A percentile compares a stretch with the other conserved stretches of the same genome.
Conservation (phyloP, 495 filamentous ascomycete species). For the Oidiodendron maius region DNA sequence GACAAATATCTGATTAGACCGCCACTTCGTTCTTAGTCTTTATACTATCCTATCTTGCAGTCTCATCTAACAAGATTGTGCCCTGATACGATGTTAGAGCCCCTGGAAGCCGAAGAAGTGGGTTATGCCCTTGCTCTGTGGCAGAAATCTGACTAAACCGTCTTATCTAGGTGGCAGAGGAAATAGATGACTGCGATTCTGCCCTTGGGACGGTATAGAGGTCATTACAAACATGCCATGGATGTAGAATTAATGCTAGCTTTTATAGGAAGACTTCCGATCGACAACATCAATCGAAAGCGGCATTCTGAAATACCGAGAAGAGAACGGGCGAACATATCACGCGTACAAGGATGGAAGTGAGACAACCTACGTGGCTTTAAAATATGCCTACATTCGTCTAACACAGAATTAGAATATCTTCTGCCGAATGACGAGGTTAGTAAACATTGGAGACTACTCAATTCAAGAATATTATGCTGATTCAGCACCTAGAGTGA, state of each 20-base stretch:
- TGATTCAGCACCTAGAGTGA: not conserved
- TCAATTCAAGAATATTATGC: not conserved
- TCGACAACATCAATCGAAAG: slow-evolving; percentile 21
- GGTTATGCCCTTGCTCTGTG: too few species aligned
- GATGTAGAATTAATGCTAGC: not conserved
- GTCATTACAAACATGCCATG: not conserved
- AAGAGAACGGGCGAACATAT: slow-evolving; percentile 28
- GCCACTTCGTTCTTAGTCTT: too few species aligned
- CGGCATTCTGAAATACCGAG: slow-evolving; percentile 22
- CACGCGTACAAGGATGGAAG: slow-evolving; percentile 31
- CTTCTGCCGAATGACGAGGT: not conserved
- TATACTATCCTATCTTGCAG: too few species aligned
- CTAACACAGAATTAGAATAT: not conserved
- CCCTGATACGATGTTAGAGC: too few species aligned
- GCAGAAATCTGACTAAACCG: too few species aligned
- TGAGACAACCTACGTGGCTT: too few species aligned
- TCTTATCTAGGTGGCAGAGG: too few species aligned
- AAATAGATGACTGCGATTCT: not conserved
- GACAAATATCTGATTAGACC: too few species aligned
- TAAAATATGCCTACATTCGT: not conserved
- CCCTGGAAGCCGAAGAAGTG: too few species aligned
- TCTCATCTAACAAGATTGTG: too few species aligned
- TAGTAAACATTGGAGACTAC: too few species aligned
- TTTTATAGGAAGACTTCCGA: not conserved
- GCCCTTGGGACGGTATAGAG: not conserved